These are phyloP conservation scores for Glutinoglossum americanum DNA, from an alignment of 495 filamentous ascomycete genomes.

Conservation along the genomic window DNA sequence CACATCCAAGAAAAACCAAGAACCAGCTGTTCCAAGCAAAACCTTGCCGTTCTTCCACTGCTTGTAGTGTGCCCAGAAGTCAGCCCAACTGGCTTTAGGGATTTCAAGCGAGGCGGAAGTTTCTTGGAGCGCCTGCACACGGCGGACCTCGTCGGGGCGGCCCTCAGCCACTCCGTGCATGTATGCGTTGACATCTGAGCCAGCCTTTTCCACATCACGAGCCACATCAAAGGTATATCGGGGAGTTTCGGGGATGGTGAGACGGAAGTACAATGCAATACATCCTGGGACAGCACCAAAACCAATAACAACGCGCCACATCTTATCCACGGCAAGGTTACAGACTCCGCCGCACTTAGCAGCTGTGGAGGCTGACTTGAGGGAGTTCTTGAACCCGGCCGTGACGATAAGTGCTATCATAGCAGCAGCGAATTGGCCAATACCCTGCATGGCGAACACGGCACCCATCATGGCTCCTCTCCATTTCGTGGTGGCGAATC, in stretches of 20 bases:
- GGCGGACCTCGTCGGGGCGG: conserved; percentile 37
- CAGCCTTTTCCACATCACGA: conserved; percentile 46
- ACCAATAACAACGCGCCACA: conserved; percentile 65
- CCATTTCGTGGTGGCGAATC: conserved; percentile 67
- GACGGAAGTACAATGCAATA: conserved; percentile 61
- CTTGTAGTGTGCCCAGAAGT: conserved; percentile 41
- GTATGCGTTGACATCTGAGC: conserved; percentile 42
- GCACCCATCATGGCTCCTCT: conserved; percentile 76
- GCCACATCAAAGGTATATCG: conserved; percentile 70
- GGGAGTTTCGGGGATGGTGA: conserved; percentile 72
- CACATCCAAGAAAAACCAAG: conserved; percentile 60
- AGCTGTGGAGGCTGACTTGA: conserved; percentile 26
- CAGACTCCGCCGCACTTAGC: conserved; percentile 40
- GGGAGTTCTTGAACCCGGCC: conserved; percentile 48
- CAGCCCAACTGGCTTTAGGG: conserved; percentile 40
- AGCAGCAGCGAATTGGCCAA: conserved; percentile 52
- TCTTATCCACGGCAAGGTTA: conserved; percentile 54
- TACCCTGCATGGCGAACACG: conserved; percentile 68
- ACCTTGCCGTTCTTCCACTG: conserved; percentile 47
- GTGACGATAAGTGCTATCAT: conserved; percentile 51
- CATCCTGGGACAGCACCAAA: conserved; percentile 60
- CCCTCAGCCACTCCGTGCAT: conserved; percentile 34
- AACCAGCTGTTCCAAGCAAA: conserved; percentile 54
- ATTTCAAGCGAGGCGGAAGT: conserved; percentile 25
- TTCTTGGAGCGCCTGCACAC: conserved; percentile 25